Base-by-base conservation (phyloP, 1,284 basidiomycete species). In the Wolfiporia cocos region DNA sequence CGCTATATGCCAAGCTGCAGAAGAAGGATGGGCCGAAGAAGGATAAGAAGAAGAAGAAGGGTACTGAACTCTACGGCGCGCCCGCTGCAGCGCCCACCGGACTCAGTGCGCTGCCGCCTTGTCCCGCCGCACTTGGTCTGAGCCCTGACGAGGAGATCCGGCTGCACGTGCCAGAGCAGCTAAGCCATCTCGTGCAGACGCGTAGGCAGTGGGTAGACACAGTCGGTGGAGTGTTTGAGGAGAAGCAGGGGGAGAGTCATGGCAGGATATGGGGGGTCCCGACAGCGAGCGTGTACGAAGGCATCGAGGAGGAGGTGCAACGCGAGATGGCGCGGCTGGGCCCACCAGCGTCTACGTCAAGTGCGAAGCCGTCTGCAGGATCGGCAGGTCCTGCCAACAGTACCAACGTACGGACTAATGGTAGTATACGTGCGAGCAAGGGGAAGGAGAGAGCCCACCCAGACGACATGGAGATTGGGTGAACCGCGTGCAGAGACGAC, bases 251-350 rank as follows among this genome's bases (percentile, higher is more conserved):
- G 54, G 70, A 79, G 53, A 61, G 63, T 42, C 75, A 83, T 9
- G 79, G 89, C 46, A 63, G 80, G 45, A 78, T 89, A 54, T 81
- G 75, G 59, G 88, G 87, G 7, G 65, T 92, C 20, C 89, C 91
- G 2, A 62, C 66, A 58, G 68, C 67, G 63, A 92, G 86, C 59
- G 65, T 92, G 2, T 94, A 76, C 57, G 72, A 75, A 43, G 89
- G 82, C 11, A 63, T 91, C 35, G 84, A 85, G 9, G 80, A 80
- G 44, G 81, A 81, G 49, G 72, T 70, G 10, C 53, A 46, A 21
- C 57, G 59, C 53, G 63, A 69, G 53, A 51, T 78, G 12, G 58
- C 62, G 44, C 63, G 60, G 24, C 49, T 65, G 39, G 48, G 40
- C 3, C 29, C 42, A 20, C 39, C 47, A 15, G 39, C 41, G 18